Base-by-base conservation (phyloP, 1,139 yeast genomes). In the Nakaseomyces uthaithaninus region DNA sequence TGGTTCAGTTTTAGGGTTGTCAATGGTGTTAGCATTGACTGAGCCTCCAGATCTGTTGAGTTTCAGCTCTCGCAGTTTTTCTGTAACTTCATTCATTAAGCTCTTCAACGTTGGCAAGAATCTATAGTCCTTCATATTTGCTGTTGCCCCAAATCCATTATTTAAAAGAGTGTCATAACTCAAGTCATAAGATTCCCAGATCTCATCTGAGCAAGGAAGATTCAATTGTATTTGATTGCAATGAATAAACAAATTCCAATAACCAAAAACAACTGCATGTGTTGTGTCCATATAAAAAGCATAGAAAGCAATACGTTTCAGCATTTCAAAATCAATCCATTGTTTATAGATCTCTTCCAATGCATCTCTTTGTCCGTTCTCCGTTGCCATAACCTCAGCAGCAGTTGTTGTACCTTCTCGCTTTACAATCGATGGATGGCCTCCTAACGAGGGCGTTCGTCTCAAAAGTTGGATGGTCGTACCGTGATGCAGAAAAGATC, bases 261-360 rank as follows among this genome's bases (percentile, higher is more conserved):
- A 94, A 4, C 94, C 82, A 62, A 82, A 84, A 41, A 83, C 73
- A 25, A 82, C 74, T n/a, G 86, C 83, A 61, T 85, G 93, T 18
- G 80, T 71, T 1, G 81, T 77, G 58, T 85, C 95, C 53, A 82
- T 67, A 52, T 80, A 80, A 57, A 85, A 85, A 3, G 91, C 85
- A 73, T 82, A 76, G 43, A 80, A 72, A 1, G 94, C 85, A 3
- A 83, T 73, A 40, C 95, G 64, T 58, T 84, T 85, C 67, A 84
- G 69, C 38, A 80, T 75, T 59, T 85, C 95, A 37, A 77, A 74
- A 43, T 81, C 83, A 17, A 83, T 79, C 93, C 94, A 84, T 43
- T 74, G 69, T 42, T 65, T 63, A 71, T 77, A 71, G 5, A 71
- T 55, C 25, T 55, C 49, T 48, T 65, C 52, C 31, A 59, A 38